Base-by-base conservation (phyloP, 345 rosid species). In the Angophora floribunda region DNA sequence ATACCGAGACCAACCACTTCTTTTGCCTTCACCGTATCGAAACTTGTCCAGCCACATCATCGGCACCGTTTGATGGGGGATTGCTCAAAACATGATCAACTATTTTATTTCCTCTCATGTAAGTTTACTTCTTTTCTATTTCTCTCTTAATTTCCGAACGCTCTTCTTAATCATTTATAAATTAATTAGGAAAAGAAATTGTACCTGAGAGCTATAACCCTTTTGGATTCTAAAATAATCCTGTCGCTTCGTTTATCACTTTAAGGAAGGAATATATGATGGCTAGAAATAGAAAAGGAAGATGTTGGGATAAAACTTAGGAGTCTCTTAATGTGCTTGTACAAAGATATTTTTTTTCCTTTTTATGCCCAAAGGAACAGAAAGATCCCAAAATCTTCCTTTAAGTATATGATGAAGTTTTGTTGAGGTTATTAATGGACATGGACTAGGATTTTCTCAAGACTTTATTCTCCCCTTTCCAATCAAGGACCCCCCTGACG, bases 41-140 rank as follows among this genome's bases (percentile, higher is more conserved):
- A 96, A 89, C 45, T 92, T 94, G 85, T 95, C 99, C 45, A 97
- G 98, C 85, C 96, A 96, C 94, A 94, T 96, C 55, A 96, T 96
- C 85, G 98, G 99, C 14, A 96, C 96, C 2, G 95, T 96, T 70
- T 97, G 99, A 98, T 95, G 96, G 98, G 99, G 98, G 36, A 92
- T 96, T 49, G 96, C 94, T 50, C 98, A 96, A 90, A 97, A 96
- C 92, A 90, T 97, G 97, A 91, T 96, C 9, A 96, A 97, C 19
- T 95, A 96, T 87, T 97, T 97, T 57, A 98, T 97, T 44, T 99
- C 99, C 2, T 95, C 99, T 3, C 99, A 95, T 80, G 99, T 96
- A 94, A 93, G 97, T 86, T 47, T 44, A 13, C 22, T 30, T 61
- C 87, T 51, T 45, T 49, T 22, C 21, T 78, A 47, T 59, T 90